Evolutionary conservation across 805 yeast genomes (phyloP).

Genomic region (Saturnispora mendoncae): DNA sequence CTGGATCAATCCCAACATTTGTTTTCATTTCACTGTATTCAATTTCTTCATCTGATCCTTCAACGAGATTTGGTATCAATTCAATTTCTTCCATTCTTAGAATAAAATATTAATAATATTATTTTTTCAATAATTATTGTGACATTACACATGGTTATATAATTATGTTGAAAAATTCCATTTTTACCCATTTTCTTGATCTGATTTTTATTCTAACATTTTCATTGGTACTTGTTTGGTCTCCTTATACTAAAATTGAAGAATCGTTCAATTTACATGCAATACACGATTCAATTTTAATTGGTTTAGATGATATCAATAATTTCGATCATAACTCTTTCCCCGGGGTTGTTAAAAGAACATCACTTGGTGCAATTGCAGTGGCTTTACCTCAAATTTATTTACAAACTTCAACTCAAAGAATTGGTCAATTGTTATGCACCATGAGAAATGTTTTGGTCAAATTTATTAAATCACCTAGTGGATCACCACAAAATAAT

Average conservation of each 20-base stretch:
- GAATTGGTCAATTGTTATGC: conserved; percentile 3
- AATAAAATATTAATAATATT: neutral
- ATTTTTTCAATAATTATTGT: no score
- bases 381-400: conserved; percentile 36
- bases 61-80: conserved; percentile 24
- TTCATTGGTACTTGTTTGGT: conserved; percentile 37
- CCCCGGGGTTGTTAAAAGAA: conserved; percentile 86
- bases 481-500: no score
- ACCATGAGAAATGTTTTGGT: neutral
- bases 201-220: conserved; percentile 37
- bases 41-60: conserved; percentile 20
- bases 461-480: neutral
- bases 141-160: no score
- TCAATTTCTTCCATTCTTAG: conserved; percentile 16
- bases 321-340: conserved; percentile 67
- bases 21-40: conserved; percentile 15
- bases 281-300: conserved; percentile 63
- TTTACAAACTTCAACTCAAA: conserved; percentile 2
- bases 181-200: conserved; percentile 12
- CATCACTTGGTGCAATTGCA: conserved; percentile 64
- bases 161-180: neutral
- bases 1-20: conserved; percentile 3
- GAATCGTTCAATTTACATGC: conserved; percentile 92
- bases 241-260: conserved; percentile 89
- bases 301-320: conserved; percentile 42